Base-by-base conservation (phyloP, 1,139 yeast species). In the Candida buenavistaensis region DNA sequence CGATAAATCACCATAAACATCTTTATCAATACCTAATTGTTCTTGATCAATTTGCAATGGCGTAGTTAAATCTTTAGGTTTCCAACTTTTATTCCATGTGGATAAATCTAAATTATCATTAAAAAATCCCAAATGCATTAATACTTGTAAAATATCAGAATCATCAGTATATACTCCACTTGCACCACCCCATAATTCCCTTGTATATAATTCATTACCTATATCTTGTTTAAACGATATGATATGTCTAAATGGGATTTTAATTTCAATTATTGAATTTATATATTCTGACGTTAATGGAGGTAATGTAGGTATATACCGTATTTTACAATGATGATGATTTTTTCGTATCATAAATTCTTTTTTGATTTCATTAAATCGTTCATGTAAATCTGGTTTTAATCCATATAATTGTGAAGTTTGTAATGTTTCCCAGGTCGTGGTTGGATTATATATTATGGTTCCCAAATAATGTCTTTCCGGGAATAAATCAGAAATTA, bases 121-220 rank as follows among this genome's bases (percentile, higher is more conserved):
- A 40, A 86, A 68, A 17, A 82, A 65, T 1, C 96, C 97, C 42
- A 77, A 62, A 51, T 92, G 97, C 42, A 79, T 74, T 40, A 90
- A 62, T 0, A 82, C 84, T 3, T 86, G 71, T 27, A 92, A 72
- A 3, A 90, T 64, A 54, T 92, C 96, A 1, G 95, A 84, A 58
- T 92, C 98, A 57, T 92, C 97, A 1, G 97, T 86, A 57, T 90
- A 92, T 3, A 92, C 68, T 2, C 73, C 74, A 22, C 65, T 52
- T 35, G 83, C 89, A 0, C 96, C 87, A 2, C 98, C 98, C 97
- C 97, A 92, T 2, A 89, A 52, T 37, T 77, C 75, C 27, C 95
- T 64, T 86, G 2, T 86, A 51, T 37, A 75, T 73, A 33, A 94
- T 64, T 40, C 75, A 68, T 25, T 45, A 32, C 13, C 45, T 36